phyloP scores from a whole-genome alignment of 352 stramenopile species.

The Thalassiosira delicatula region DNA sequence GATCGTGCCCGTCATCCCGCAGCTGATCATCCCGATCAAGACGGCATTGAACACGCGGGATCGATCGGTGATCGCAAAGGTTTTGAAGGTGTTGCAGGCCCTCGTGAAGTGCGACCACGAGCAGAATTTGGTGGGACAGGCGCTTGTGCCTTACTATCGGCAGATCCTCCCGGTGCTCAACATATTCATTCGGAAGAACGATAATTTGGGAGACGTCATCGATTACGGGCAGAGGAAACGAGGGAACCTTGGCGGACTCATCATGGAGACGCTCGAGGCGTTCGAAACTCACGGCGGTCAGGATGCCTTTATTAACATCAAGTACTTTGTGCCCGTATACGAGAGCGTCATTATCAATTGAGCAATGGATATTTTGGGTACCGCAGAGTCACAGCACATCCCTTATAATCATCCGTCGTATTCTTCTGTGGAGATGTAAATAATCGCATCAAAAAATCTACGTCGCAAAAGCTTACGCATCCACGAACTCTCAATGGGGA shows the following conservation, averaged over 20 bases:
- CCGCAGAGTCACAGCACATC: too few species aligned
- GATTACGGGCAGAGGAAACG: constrained; percentile 95
- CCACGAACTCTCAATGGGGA: too few species aligned
- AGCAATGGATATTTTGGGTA: too few species aligned
- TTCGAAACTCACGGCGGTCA: constrained; percentile 95
- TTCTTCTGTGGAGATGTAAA: too few species aligned
- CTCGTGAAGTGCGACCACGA: constrained; percentile 93
- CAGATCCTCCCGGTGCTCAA: constrained; percentile 97
- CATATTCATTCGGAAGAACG: constrained; percentile 96
- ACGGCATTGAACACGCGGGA: constrained; percentile 93
- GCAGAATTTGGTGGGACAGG: constrained; percentile 91
- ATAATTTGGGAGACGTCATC: constrained; percentile 95
- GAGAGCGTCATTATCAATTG: constrained; percentile 86
- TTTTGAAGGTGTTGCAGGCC: constrained; percentile 94
- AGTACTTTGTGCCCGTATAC: constrained; percentile 96
- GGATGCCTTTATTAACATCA: constrained; percentile 99
- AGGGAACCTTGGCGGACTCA: constrained; percentile 94
- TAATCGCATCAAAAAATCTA: too few species aligned
- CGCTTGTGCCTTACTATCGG: constrained; percentile 96
- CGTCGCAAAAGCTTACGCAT: too few species aligned
- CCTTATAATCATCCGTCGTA: too few species aligned
- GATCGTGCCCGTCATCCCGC: constrained; percentile 95
- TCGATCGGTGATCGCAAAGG: constrained; percentile 93
- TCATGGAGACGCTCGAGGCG: constrained; percentile 95
- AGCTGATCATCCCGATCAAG: constrained; percentile 98